Percentiles rank a stretch among this genome's conserved stretches.
Evolutionary conservation across 176 grass and related monocot species (phyloP).

Genomic region (Miscanthus lutarioriparius): DNA sequence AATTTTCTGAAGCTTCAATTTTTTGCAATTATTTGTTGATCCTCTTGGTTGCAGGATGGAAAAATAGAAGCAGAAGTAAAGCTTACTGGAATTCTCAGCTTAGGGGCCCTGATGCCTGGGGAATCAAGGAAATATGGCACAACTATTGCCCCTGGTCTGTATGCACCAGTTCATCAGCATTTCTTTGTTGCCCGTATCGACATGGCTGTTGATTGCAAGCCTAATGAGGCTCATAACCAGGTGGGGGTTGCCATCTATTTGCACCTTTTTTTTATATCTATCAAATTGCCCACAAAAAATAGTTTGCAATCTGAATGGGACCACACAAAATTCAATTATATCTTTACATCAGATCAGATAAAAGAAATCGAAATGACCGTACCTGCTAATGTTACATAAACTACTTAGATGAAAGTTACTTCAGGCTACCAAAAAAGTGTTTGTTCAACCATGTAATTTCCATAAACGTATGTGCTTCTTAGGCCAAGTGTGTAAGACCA

Average conservation of each 20-base stretch:
- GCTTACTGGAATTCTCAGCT: constrained; percentile 95
- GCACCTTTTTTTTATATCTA: neutral
- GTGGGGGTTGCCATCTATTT: constrained; percentile 39
- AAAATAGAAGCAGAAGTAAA: constrained; percentile 99
- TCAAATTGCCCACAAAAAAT: neutral
- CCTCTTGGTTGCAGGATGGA: constrained; percentile 65
- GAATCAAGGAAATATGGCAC: constrained; percentile 97
- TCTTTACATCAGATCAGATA: neutral
- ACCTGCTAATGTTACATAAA: neutral
- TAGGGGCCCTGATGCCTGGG: constrained; percentile 95
- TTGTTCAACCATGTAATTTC: neutral
- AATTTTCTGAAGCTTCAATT: constrained; percentile 5
- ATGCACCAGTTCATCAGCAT: constrained; percentile 99
- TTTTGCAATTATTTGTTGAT: constrained; percentile 27
- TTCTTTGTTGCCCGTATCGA: constrained; percentile 99
- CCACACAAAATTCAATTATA: neutral
- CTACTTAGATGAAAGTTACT: neutral
- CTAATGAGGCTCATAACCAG: constrained; percentile 95
- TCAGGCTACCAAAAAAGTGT: neutral
- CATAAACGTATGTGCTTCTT: neutral
- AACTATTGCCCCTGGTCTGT: constrained; percentile 95
- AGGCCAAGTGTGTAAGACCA: neutral
- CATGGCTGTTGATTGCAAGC: constrained; percentile 97
- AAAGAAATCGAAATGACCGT: neutral
- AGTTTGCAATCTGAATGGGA: neutral